Conservation (phyloP, 371 early-diverging fungal species). For the Rhizopus arrhizus region DNA sequence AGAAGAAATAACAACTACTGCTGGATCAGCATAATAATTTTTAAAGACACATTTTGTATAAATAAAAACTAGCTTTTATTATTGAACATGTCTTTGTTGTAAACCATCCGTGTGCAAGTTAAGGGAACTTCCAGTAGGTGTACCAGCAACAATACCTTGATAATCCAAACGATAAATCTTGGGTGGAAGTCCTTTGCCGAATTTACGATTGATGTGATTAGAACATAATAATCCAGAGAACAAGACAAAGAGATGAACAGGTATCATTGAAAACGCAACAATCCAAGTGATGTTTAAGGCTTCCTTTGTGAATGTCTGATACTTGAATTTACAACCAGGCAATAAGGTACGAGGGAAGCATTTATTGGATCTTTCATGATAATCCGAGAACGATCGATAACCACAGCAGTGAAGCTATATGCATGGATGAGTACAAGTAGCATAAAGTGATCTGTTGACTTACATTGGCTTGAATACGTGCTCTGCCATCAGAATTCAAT, state of each 20-base stretch:
- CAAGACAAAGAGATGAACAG: slow-evolving; percentile 53
- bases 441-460: background rate
- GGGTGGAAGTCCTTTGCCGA: slow-evolving; percentile 53
- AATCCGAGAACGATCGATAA: slow-evolving; percentile 55
- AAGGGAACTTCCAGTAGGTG: slow-evolving; percentile 49
- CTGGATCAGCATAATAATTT: slow-evolving; percentile 6
- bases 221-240: slow-evolving; percentile 57
- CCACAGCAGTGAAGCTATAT: slow-evolving; percentile 61
- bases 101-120: slow-evolving; percentile 41
- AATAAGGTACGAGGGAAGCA: slow-evolving; percentile 62
- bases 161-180: slow-evolving; percentile 55
- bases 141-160: slow-evolving; percentile 50
- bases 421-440: background rate
- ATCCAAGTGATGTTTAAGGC: slow-evolving; percentile 46
- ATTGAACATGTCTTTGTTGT: slow-evolving; percentile 36
- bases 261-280: slow-evolving; percentile 53
- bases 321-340: slow-evolving; percentile 55
- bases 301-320: slow-evolving; percentile 50
- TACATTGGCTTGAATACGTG: slow-evolving; percentile 50
- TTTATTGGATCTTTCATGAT: slow-evolving; percentile 56
- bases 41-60: background rate
- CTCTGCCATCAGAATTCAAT: slow-evolving; percentile 40
- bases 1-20: slow-evolving; percentile 5
- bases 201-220: slow-evolving; percentile 59
- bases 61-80: slow-evolving; percentile 1